A percentile compares a stretch with the other conserved stretches of the same genome.
These are phyloP conservation scores for Fusarium torulosum DNA, from an alignment of 2,329 filamentous ascomycete species.

Conservation along the genomic window DNA sequence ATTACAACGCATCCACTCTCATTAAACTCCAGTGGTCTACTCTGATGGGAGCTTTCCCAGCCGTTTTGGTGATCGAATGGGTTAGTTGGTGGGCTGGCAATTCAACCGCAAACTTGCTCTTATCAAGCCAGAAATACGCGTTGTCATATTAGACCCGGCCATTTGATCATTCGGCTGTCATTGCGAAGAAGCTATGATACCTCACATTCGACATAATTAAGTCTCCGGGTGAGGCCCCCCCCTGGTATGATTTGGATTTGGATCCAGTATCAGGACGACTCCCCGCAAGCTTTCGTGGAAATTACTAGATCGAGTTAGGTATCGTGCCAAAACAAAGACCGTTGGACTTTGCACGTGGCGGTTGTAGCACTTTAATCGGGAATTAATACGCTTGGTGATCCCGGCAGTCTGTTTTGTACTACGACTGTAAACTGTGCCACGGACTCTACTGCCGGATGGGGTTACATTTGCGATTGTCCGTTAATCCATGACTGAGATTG, in stretches of 20 bases:
- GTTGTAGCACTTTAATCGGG: neutral
- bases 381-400: neutral
- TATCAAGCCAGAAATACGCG: neutral
- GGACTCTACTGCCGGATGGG: conserved; percentile 19
- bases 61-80: too few relatives aligned
- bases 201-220: neutral
- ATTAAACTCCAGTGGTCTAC: neutral
- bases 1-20: neutral
- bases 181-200: neutral
- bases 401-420: neutral
- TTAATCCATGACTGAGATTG: too few relatives aligned
- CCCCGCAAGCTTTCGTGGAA: neutral
- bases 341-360: conserved; percentile 24
- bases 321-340: conserved; percentile 1
- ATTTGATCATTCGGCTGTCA: neutral
- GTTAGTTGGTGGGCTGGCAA: neutral
- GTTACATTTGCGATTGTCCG: conserved; percentile 22
- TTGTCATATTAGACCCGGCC: neutral
- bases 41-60: too few relatives aligned
- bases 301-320: conserved; percentile 8
- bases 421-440: neutral
- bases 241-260: neutral
- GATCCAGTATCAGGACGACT: too few relatives aligned
- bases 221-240: neutral
- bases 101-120: neutral